phyloP scores from a whole-genome alignment of 495 filamentous ascomycete genomes.

The Penicillium bialowiezense region DNA sequence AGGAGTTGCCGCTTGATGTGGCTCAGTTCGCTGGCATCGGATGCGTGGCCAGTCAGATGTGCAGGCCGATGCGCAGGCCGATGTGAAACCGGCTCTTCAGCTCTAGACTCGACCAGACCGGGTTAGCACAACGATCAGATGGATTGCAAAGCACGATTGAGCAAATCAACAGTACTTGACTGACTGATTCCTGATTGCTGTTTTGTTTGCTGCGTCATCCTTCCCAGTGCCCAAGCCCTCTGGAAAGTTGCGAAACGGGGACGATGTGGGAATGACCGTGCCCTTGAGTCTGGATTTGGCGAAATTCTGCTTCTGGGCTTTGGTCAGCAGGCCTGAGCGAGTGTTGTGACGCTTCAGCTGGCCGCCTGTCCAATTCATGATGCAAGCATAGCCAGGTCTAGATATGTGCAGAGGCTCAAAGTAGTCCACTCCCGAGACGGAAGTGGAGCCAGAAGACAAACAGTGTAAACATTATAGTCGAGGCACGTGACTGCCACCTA shows the following conservation, averaged over 20 bases:
- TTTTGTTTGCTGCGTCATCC: conserved; percentile 2
- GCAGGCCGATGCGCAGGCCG: neutral
- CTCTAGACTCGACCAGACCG: neutral
- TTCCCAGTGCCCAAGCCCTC: conserved; percentile 6
- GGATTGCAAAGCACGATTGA: neutral
- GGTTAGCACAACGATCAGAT: conserved; percentile 4
- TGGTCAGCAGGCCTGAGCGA: conserved; percentile 21
- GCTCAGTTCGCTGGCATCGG: conserved; percentile 13
- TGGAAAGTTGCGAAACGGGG: conserved; percentile 13
- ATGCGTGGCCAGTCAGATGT: neutral
- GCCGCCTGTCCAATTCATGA: conserved; percentile 49
- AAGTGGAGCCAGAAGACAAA: neutral
- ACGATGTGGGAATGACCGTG: conserved; percentile 8
- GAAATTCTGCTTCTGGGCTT: conserved; percentile 29
- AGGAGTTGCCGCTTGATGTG: conserved; percentile 33
- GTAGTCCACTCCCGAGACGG: neutral
- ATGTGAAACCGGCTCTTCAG: neutral
- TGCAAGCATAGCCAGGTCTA: conserved; percentile 1
- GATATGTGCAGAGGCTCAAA: neutral
- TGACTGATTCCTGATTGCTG: conserved; percentile 12
- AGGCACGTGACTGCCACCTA: neutral
- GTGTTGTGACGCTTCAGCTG: conserved; percentile 38
- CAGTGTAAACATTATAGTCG: neutral
- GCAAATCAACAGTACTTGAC: conserved; percentile 7
- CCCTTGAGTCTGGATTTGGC: conserved; percentile 20